Base-by-base conservation (phyloP, 176 grass and related monocot genomes). In the Calamus simplicifolius region DNA sequence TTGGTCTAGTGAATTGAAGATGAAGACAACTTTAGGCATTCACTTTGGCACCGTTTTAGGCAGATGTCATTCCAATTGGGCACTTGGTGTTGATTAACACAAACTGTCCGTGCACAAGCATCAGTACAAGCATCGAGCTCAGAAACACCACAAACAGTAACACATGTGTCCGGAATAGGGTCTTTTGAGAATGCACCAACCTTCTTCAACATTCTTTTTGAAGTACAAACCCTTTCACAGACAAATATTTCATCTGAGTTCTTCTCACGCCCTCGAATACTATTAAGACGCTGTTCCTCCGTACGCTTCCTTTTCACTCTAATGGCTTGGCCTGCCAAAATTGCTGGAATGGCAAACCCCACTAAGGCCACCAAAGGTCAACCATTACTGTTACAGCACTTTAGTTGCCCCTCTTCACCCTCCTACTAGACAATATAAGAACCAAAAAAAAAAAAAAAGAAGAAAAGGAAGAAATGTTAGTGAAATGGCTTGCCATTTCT, bases 41-140 rank as follows among this genome's bases (percentile, higher is more conserved):
- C 89, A 57, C 74, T 94, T 75, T 94, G 89, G 77, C 89, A 94
- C 56, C 78, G 75, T 82, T 94, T 94, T 15, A 94, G 80, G 72
- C 89, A 94, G 69, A 85, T 85, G 58, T 94, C 84, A 58, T 94
- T 94, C 89, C 89, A 94, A 75, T 94, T 94, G 26, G 89, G 89
- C 49, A 94, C 84, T 73, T 94, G 89, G 80, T 88, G 77, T 72
- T 94, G 89, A 75, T 88, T 88, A 48, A 94, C 89, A 29, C 89
- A 94, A n/a, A 94, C 89, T 52, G 89, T 94, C 19, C 89, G 83
- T 23, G 80, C 80, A 53, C 89, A 94, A n/a, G 89, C 89, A 73
- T 94, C 89, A 4, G 89, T 73, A 52, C 89, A 93, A 19, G 80
- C 89, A 78, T 93, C 89, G 67, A 94, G 70, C 59, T 88, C 84